Evolutionary conservation across 805 yeast species (phyloP).

Genomic region (Starmerella sp.): DNA sequence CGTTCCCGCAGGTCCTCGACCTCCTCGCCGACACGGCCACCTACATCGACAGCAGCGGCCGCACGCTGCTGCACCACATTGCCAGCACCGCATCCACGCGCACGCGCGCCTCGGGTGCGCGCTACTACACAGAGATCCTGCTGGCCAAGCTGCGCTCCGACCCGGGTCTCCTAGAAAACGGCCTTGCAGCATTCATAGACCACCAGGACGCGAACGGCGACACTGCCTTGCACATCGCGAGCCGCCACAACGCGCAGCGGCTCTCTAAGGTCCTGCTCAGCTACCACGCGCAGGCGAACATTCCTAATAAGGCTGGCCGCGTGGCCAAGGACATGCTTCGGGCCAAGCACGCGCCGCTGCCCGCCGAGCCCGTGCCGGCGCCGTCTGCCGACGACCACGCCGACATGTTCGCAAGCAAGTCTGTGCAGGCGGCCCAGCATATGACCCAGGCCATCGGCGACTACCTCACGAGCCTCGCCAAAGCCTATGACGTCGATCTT

Average conservation of each 20-base stretch:
- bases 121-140: constrained; percentile 68
- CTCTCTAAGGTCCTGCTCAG: constrained; percentile 36
- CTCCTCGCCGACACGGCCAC: constrained; percentile 66
- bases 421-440: constrained; percentile 10
- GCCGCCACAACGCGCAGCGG: constrained; percentile 40
- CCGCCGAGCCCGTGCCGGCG: neutral
- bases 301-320: constrained; percentile 34
- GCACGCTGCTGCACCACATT: constrained; percentile 79
- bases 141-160: constrained; percentile 57
- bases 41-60: constrained; percentile 57
- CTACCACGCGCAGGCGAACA: constrained; percentile 38
- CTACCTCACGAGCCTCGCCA: constrained; percentile 30
- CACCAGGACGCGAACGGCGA: constrained; percentile 76
- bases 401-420: constrained; percentile 20
- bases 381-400: neutral
- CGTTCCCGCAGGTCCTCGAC: constrained; percentile 70
- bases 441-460: constrained; percentile 12
- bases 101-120: constrained; percentile 63
- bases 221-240: constrained; percentile 74
- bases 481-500: constrained; percentile 46
- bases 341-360: neutral
- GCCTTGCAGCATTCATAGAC: constrained; percentile 41
- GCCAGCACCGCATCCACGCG: constrained; percentile 57
- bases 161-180: constrained; percentile 7
- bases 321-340: constrained; percentile 29